Evolutionary conservation across 306 rosid species (phyloP).

Genomic region (Comarum palustre): DNA sequence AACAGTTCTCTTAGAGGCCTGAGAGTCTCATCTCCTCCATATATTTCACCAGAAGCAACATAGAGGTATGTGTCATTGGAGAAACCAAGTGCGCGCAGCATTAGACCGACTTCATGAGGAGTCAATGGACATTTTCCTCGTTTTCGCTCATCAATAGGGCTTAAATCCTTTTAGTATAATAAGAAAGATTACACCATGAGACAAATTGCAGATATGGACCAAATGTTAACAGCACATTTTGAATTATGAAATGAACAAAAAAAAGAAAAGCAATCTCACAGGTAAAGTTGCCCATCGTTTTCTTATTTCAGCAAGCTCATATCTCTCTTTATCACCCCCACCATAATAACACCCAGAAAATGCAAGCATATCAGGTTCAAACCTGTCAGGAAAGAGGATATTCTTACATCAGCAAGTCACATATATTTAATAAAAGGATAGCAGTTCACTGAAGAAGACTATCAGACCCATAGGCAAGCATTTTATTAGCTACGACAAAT

Average conservation of each 20-base stretch:
- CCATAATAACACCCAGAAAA: slow-evolving; percentile 98
- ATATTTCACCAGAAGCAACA: slow-evolving; percentile 98
- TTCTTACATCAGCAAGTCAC: slow-evolving; percentile 14
- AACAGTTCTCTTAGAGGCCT: slow-evolving; percentile 85
- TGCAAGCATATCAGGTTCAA: slow-evolving; percentile 99
- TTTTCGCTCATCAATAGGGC: slow-evolving; percentile 80
- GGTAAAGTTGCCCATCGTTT: slow-evolving; percentile 97
- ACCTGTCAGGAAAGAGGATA: slow-evolving; percentile 56
- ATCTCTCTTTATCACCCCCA: slow-evolving; percentile 93
- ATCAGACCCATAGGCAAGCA: neutral
- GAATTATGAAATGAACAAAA: slow-evolving; percentile 7
- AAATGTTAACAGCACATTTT: neutral
- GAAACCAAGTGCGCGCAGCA: slow-evolving; percentile 95
- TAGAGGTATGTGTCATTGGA: slow-evolving; percentile 80
- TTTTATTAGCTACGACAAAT: neutral
- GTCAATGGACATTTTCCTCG: slow-evolving; percentile 98
- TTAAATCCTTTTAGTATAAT: slow-evolving; percentile 61
- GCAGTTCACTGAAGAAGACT: slow-evolving; percentile 12
- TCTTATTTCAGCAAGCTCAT: slow-evolving; percentile 88
- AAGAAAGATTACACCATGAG: slow-evolving; percentile 18
- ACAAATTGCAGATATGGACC: slow-evolving; percentile 16
- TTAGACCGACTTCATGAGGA: slow-evolving; percentile 92
- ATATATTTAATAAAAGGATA: neutral
- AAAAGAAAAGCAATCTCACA: slow-evolving; percentile 50
- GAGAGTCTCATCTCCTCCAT: slow-evolving; percentile 96